Evolutionary conservation across 2,329 filamentous ascomycete genomes (phyloP), one percentile per base, ranked within the genome.

Genomic region (Paracorniculantispora psalliotae): DNA sequence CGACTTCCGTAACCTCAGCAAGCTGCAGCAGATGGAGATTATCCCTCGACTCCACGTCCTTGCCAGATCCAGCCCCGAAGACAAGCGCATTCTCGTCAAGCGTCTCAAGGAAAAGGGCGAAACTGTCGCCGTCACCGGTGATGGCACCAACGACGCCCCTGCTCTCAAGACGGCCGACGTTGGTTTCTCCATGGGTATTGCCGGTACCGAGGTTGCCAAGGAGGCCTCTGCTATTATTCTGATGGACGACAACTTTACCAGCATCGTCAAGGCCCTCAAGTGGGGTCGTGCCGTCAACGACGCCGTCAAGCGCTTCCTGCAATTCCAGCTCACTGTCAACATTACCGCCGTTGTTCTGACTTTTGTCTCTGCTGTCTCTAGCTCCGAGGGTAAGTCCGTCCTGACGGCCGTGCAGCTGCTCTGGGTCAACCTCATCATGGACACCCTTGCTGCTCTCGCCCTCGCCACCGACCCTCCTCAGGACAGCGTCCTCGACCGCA

Each of bases 361-460:
- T 0, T 96, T 97, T 67, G 86, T 96, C 61, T 92, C 91, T 13
- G 89, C 92, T 33, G 89, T 96, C 10, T 85, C 88, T 30, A 92
- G 82, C 71, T 69, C 71, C 0, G 75, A 85, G 2, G 88, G 93
- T 70, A 72, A 78, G 51, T 91, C 91, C 50, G 92, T 96, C 26
- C 77, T 97, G 59, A 94, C 85, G 2, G 92, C 92, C 12, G 92
- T 96, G 26, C 92, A 97, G 74, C 83, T 97, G 66, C 85, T 97
- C 30, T 97, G 92, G 92, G 91, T 97, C 67, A 97, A 96, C 68
- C 79, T 97, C 67, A 97, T 97, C 75, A 97, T 96, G 92, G 92
- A 97, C 67, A 96, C 92, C 0, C 91, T 97, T 61, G 92, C 92
- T 25, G 92, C 92, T 17, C 80, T 96, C 43, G 92, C 92, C 9